Conservation (phyloP, 306 rosid species). For the Argentina anserina region DNA sequence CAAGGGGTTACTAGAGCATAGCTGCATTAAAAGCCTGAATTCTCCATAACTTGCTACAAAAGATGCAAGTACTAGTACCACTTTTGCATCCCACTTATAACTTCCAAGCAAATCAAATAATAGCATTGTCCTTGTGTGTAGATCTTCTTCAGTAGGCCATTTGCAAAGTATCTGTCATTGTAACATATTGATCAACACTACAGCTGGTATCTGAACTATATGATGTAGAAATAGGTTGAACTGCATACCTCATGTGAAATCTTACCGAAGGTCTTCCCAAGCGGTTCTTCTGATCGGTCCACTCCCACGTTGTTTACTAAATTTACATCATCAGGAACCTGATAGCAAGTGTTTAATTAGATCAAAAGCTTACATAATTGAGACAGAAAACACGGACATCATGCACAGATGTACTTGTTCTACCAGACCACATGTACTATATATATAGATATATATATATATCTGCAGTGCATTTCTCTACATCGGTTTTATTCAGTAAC, state of each 20-base stretch:
- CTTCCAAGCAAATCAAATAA: slow-evolving; percentile 53
- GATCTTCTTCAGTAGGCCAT: slow-evolving; percentile 33
- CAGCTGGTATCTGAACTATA: not conserved
- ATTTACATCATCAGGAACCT: slow-evolving; percentile 45
- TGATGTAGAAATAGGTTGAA: slow-evolving; percentile 5
- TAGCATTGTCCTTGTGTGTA: slow-evolving; percentile 38
- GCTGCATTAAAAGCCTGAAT: slow-evolving; percentile 45
- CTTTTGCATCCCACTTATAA: slow-evolving; percentile 60
- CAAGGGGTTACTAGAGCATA: slow-evolving; percentile 29
- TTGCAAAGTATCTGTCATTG: slow-evolving; percentile 46
- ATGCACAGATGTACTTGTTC: not conserved
- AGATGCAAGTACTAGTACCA: slow-evolving; percentile 54
- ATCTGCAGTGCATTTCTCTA: not conserved
- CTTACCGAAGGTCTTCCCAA: slow-evolving; percentile 30
- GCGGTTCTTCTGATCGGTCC: slow-evolving; percentile 30
- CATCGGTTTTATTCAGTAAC: not conserved
- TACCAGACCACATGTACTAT: not conserved
- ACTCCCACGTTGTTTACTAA: slow-evolving; percentile 31
- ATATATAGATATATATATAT: no score
- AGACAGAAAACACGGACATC: not conserved
- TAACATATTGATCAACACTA: slow-evolving; percentile 9
- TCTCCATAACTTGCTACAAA: slow-evolving; percentile 53
- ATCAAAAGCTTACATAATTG: not conserved
- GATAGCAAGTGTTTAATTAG: slow-evolving; percentile 26
- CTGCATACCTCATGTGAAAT: slow-evolving; percentile 48